Conservation (phyloP, 2,329 filamentous ascomycete species). For the Epichloe bromicola region DNA sequence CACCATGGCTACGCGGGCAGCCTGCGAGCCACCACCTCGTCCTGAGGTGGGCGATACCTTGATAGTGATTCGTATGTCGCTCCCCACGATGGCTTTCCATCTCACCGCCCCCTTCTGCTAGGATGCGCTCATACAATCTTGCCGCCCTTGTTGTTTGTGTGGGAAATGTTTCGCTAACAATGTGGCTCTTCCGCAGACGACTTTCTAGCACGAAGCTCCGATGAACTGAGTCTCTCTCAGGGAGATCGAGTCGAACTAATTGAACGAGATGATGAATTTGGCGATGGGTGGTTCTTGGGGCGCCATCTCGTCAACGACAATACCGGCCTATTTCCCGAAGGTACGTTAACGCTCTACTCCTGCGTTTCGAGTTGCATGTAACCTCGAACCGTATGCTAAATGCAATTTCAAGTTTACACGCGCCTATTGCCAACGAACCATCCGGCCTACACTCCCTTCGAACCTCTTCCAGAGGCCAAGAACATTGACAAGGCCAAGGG, state of each 20-base stretch:
- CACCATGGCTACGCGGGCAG: conserved; percentile 30
- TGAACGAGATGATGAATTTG: conserved; percentile 79
- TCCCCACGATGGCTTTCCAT: conserved; percentile 12
- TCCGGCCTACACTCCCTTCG: conserved; percentile 17
- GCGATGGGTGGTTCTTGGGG: conserved; percentile 75
- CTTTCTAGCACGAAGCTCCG: conserved; percentile 79
- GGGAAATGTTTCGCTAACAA: conserved; percentile 2
- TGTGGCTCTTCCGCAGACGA: conserved; percentile 48
- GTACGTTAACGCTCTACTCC: conserved; percentile 31
- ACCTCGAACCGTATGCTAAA: conserved; percentile 12
- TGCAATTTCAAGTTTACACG: conserved; percentile 41
- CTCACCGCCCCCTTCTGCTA: conserved; percentile 2
- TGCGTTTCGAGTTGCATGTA: conserved; percentile 1
- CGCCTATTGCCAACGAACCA: conserved; percentile 39
- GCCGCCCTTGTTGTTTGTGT: too few relatives aligned
- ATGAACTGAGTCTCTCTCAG: conserved; percentile 80
- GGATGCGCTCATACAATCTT: neutral
- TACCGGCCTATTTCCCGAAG: conserved; percentile 73
- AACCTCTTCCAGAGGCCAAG: conserved; percentile 20
- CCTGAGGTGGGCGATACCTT: conserved; percentile 55
- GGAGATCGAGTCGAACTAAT: conserved; percentile 74
- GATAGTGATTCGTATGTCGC: conserved; percentile 55
- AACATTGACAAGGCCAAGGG: conserved; percentile 11
- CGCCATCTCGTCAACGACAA: conserved; percentile 60
- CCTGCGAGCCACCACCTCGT: conserved; percentile 25